A percentile compares a stretch with the other conserved stretches of the same genome.
These are phyloP conservation scores for Circinella minor DNA, from an alignment of 371 early-diverging fungal genomes.

Conservation along the genomic window DNA sequence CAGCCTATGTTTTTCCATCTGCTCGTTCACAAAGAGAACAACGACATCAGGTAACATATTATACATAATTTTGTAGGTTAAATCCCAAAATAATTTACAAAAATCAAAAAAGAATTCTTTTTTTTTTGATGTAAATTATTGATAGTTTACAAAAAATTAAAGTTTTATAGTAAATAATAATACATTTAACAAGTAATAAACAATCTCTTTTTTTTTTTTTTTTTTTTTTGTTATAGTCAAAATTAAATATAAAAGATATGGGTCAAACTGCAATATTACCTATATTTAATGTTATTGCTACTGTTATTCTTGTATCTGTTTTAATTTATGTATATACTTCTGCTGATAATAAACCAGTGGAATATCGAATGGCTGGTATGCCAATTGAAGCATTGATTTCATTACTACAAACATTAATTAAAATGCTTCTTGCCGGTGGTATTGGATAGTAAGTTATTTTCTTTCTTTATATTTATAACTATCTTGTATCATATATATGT, in stretches of 20 bases:
- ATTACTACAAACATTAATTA: constrained; percentile 21
- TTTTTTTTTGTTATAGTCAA: too few relatives aligned
- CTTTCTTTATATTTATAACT: too few relatives aligned
- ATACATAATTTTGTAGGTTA: too few relatives aligned
- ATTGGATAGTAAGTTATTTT: constrained; percentile 29
- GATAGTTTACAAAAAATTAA: too few relatives aligned
- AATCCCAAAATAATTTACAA: too few relatives aligned
- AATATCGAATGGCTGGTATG: constrained; percentile 24
- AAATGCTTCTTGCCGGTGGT: constrained; percentile 31
- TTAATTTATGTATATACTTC: constrained; percentile 17
- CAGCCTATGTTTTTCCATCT: neutral
- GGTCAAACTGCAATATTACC: constrained; percentile 13
- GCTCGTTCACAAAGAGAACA: neutral
- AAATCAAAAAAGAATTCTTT: too few relatives aligned
- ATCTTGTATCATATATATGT: too few relatives aligned
- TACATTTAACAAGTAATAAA: too few relatives aligned
- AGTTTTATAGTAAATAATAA: too few relatives aligned
- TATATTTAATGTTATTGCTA: constrained; percentile 13
- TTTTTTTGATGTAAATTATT: too few relatives aligned
- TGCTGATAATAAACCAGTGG: constrained; percentile 29
- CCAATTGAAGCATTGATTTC: constrained; percentile 28
- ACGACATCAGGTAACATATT: neutral
- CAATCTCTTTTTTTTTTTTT: too few relatives aligned
- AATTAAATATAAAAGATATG: neutral
- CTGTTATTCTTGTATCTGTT: constrained; percentile 11